Percentiles rank a stretch among this genome's conserved stretches.
Evolutionary conservation across 129 eudicot genomes (phyloP).

Genomic region (Flaveria bidentis): DNA sequence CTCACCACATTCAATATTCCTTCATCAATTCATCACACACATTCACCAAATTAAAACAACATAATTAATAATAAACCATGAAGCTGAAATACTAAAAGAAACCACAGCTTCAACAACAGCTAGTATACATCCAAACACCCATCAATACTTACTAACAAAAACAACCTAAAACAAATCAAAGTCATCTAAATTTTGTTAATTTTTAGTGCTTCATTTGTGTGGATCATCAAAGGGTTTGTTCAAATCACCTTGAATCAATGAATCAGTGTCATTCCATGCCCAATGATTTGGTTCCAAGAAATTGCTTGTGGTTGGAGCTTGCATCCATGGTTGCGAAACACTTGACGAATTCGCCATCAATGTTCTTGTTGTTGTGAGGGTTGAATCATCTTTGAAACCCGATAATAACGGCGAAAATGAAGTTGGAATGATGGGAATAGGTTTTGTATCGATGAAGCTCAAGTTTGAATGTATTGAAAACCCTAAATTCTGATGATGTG

Average conservation of each 20-base stretch:
- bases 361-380: conserved; percentile 36
- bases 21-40: conserved; percentile 21
- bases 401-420: conserved; percentile 33
- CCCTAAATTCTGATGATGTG: conserved; percentile 42
- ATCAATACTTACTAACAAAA: conserved; percentile 25
- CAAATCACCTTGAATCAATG: conserved; percentile 55
- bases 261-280: conserved; percentile 77
- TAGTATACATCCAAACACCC: conserved; percentile 35
- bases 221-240: conserved; percentile 65
- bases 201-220: conserved; percentile 43
- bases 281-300: conserved; percentile 52
- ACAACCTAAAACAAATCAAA: neutral
- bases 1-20: neutral
- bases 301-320: conserved; percentile 37
- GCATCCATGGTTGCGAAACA: conserved; percentile 48
- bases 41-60: neutral
- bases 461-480: conserved; percentile 48
- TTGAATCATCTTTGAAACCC: conserved; percentile 45
- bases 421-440: conserved; percentile 26
- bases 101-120: conserved; percentile 44
- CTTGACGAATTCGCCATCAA: conserved; percentile 26
- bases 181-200: conserved; percentile 31
- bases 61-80: conserved; percentile 14
- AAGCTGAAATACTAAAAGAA: conserved; percentile 54
- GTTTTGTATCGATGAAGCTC: conserved; percentile 38